Evolutionary conservation across 306 rosid species (phyloP), one percentile per base, ranked within the genome.

Genomic region (Vicia villosa): DNA sequence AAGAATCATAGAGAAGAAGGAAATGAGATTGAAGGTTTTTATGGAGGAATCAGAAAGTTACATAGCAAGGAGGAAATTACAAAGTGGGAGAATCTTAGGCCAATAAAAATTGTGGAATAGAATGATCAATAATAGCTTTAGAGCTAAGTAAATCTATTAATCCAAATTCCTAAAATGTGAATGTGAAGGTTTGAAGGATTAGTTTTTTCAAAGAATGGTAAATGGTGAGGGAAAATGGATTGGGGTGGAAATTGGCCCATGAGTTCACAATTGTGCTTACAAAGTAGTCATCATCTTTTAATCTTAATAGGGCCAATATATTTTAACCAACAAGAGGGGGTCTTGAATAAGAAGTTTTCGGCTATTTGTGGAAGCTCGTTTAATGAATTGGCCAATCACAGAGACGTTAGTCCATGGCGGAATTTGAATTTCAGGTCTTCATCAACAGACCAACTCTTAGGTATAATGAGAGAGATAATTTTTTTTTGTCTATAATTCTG

Each of bases 21-120:
- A 46, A 86, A 91, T 52, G 96, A 80, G 79, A 75, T 67, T 32
- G 91, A 89, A 67, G 99, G 99, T 1, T 89, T 88, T 62, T 94
- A 94, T 69, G 99, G 95, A 0, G 99, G 99, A 38, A 72, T 94
- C 32, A 82, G 99, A 77, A 91, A 91, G 82, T 80, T 94, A 17
- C 72, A 86, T 30, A 69, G 74, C 16, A 79, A 64, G 54, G 89
- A 86, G 28, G 99, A 91, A 69, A 91, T 91, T 59, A 61, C 80
- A 50, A 82, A 70, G 81, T 94, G 99, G 99, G 84, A 80, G 75
- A 77, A 51, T 45, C 56, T 87, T n/a, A 86, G 95, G 95, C 95
- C 96, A 54, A 70, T 76, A 49, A 77, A 73, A 81, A 68, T 17
- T 63, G 76, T 81, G 61, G 89, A 84, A 75, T 81, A 77, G 77